Base-by-base conservation (phyloP, 176 grass and related monocot species). In the Carex cristatella region DNA sequence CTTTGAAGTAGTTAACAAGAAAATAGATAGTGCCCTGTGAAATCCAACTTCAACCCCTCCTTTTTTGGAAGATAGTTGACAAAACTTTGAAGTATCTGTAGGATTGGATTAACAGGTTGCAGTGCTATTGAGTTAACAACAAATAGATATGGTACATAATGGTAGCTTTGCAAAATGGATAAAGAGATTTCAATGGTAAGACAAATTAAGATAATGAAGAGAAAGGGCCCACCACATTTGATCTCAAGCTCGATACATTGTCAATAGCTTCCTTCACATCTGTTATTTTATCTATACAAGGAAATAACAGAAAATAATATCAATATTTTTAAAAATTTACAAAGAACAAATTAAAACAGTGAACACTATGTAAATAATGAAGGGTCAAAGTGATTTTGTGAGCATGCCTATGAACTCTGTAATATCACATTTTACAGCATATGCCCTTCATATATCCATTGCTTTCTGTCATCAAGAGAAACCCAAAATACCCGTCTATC, bases 151-250 rank as follows among this genome's bases (percentile, higher is more conserved):
- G 7, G 14, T 70, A 16, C 12, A 35, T 38, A 58, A 63, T 5
- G 5, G 32, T 7, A 85, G 1, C 5, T 7, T 12, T 23, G 15
- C 5, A 48, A 42, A 84, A 55, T 12, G 28, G 32, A 51, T 5
- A 15, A 55, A 23, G 6, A 79, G 5, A 35, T 1, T 79, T 77
- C 12, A 28, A 79, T 35, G 30, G 4, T 33, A 79, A 58, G 27
- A 55, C 0, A 78, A 57, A 37, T 74, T 79, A 78, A 31, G 28
- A 57, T 57, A 53, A 58, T 13, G 23, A 7, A 16, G 30, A 79
- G 28, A 57, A 2, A 59, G 67, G n/a, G 86, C 89, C 1, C 69
- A 97, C 94, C 80, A 83, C 87, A 80, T 85, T 81, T 14, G 88
- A 85, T 58, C 49, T 79, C 5, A 83, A 86, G 49, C 71, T 89